Evolutionary conservation across 495 filamentous ascomycete genomes (phyloP).

Genomic region (Aspergillus bertholletiae): DNA sequence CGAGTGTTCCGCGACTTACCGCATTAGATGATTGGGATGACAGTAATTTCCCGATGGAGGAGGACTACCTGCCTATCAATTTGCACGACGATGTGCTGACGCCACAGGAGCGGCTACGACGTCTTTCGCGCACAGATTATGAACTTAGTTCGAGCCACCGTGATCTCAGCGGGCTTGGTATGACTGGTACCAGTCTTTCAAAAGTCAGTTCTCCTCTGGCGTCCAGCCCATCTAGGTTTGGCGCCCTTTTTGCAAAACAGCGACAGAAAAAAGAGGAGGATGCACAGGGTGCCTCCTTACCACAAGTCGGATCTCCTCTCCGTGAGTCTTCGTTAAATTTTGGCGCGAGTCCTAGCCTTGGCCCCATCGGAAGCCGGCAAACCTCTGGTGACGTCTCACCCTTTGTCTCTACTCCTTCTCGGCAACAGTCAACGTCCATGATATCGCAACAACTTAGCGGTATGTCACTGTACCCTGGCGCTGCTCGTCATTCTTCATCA

Average conservation of each 20-base stretch:
- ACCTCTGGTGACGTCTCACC: slow-evolving; percentile 56
- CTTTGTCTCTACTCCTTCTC: slow-evolving; percentile 63
- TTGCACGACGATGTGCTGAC: slow-evolving; percentile 92
- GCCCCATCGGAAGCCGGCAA: slow-evolving; percentile 49
- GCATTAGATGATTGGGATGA: slow-evolving; percentile 75
- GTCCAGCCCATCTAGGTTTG: slow-evolving; percentile 83
- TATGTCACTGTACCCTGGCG: slow-evolving; percentile 45
- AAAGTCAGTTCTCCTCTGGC: slow-evolving; percentile 80
- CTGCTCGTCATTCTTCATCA: slow-evolving; percentile 37
- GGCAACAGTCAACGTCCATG: slow-evolving; percentile 62
- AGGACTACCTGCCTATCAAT: slow-evolving; percentile 84
- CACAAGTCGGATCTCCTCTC: slow-evolving; percentile 89
- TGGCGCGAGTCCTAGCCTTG: slow-evolving; percentile 61
- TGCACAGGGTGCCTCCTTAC: slow-evolving; percentile 59
- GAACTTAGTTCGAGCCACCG: slow-evolving; percentile 59
- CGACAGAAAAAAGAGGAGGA: slow-evolving; percentile 73
- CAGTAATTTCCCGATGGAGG: slow-evolving; percentile 83
- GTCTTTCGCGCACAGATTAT: slow-evolving; percentile 70
- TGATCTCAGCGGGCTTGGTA: slow-evolving; percentile 58
- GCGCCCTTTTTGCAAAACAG: slow-evolving; percentile 73
- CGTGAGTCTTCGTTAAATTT: slow-evolving; percentile 71
- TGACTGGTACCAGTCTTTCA: slow-evolving; percentile 56
- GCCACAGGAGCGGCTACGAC: slow-evolving; percentile 79
- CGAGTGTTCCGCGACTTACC: slow-evolving; percentile 66
- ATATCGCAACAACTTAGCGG: slow-evolving; percentile 65